phyloP scores from a whole-genome alignment of 768 basidiomycete genomes.

The Tubosaeta sp. region DNA sequence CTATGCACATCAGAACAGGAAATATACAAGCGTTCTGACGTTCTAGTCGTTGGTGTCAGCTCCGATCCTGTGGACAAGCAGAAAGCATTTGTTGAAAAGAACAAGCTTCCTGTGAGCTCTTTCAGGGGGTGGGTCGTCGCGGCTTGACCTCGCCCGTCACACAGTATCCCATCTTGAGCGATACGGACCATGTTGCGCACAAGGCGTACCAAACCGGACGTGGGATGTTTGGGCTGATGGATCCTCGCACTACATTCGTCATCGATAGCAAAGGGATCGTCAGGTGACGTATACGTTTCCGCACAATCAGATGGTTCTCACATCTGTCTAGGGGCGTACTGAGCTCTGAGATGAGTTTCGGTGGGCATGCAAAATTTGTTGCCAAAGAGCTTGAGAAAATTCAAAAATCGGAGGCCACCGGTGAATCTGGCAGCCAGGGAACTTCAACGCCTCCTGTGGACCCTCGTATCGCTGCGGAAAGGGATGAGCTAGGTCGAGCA shows the following conservation, averaged over 20 bases:
- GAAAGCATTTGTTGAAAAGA: slow-evolving; percentile 67
- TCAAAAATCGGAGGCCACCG: slow-evolving; percentile 8
- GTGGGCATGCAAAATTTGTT: slow-evolving; percentile 68
- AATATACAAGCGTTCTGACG: slow-evolving; percentile 58
- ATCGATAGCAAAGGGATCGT: slow-evolving; percentile 70
- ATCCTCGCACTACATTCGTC: slow-evolving; percentile 69
- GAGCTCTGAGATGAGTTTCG: slow-evolving; percentile 58
- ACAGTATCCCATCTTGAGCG: slow-evolving; percentile 79
- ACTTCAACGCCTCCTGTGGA: slow-evolving; percentile 1
- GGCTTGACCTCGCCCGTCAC: background rate
- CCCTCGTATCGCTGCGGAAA: slow-evolving; percentile 6
- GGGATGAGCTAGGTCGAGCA: slow-evolving; percentile 20
- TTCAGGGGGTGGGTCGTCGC: background rate
- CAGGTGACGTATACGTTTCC: slow-evolving; percentile 36
- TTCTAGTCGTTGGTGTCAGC: slow-evolving; percentile 71
- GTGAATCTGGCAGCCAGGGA: background rate
- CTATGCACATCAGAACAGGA: slow-evolving; percentile 46
- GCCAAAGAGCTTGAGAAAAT: slow-evolving; percentile 59
- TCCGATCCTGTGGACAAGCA: slow-evolving; percentile 69
- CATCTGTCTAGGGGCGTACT: slow-evolving; percentile 46
- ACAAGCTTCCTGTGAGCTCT: slow-evolving; percentile 55
- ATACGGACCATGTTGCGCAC: slow-evolving; percentile 55
- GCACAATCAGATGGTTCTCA: slow-evolving; percentile 3
- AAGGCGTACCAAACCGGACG: slow-evolving; percentile 65
- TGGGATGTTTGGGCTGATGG: slow-evolving; percentile 60